phyloP scores from a whole-genome alignment of 2,329 filamentous ascomycete species.

The Helicocarpus griseus region DNA sequence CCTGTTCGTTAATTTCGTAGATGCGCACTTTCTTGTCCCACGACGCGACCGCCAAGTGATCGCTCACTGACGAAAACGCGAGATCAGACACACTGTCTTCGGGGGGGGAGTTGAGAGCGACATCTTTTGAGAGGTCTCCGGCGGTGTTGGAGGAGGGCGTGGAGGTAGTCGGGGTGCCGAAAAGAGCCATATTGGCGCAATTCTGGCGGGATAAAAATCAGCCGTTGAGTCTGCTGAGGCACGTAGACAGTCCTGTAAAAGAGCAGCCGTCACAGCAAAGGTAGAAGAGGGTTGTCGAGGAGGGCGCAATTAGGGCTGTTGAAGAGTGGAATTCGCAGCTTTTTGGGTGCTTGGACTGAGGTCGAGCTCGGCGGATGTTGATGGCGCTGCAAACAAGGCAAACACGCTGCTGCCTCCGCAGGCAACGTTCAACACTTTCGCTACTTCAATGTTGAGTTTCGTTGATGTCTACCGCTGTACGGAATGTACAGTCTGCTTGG shows the following conservation, averaged over 20 bases:
- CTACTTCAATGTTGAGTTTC: too few species aligned
- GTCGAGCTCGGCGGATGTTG: neutral
- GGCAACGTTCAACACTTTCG: neutral
- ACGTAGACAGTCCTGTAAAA: neutral
- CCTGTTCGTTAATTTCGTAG: conserved; percentile 75
- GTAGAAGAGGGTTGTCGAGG: neutral
- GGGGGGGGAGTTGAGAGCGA: conserved; percentile 66
- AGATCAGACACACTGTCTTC: conserved; percentile 86
- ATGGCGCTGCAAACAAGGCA: conserved; percentile 8
- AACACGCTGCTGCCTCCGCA: conserved; percentile 5
- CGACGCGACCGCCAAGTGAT: conserved; percentile 80
- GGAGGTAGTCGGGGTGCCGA: conserved; percentile 36
- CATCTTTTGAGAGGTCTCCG: conserved; percentile 84
- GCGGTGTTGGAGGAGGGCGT: conserved; percentile 53
- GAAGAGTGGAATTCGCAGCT: neutral
- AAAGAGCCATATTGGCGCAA: conserved; percentile 6
- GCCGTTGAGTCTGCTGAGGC: too few species aligned
- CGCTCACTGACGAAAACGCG: conserved; percentile 64
- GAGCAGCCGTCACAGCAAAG: neutral
- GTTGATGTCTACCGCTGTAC: too few species aligned
- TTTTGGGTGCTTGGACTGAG: neutral
- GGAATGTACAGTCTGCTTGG: too few species aligned
- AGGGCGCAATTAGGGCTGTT: neutral
- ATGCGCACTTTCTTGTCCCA: conserved; percentile 99
- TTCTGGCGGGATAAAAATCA: too few species aligned